phyloP scores from a whole-genome alignment of 73 alveolate genomes.

The Urostyla sp. region DNA sequence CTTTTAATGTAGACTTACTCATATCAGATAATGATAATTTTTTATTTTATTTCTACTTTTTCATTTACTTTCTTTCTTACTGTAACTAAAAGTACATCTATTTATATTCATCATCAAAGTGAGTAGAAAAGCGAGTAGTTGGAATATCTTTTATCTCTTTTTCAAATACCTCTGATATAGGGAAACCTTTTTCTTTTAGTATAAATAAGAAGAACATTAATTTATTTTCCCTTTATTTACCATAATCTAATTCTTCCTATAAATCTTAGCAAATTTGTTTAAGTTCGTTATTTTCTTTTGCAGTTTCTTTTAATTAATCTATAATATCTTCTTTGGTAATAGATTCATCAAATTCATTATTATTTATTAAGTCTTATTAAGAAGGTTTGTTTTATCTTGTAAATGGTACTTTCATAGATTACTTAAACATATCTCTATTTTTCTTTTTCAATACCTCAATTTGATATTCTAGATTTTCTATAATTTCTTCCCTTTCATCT shows the following conservation, averaged over 20 bases:
- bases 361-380: neutral
- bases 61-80: neutral
- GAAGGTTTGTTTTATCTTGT: neutral
- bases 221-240: constrained; percentile 66
- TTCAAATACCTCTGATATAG: constrained; percentile 67
- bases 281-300: constrained; percentile 23
- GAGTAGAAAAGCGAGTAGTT: constrained; percentile 59
- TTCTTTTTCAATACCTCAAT: constrained; percentile 18
- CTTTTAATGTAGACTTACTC: too few relatives aligned
- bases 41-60: neutral
- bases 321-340: neutral
- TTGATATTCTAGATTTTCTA: constrained; percentile 14
- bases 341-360: neutral
- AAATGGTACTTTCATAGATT: constrained; percentile 9
- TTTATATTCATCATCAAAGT: constrained; percentile 67
- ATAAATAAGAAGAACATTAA: constrained; percentile 67
- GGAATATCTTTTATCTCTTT: constrained; percentile 69
- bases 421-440: constrained; percentile 12
- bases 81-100: constrained; percentile 36
- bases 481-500: constrained; percentile 26
- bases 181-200: constrained; percentile 69
- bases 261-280: constrained; percentile 51
- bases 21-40: too few relatives aligned
- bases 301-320: constrained; percentile 22
- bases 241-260: constrained; percentile 64